These are phyloP conservation scores for Groenewaldozyma salmanticensis DNA, from an alignment of 805 yeast genomes.

Conservation along the genomic window DNA sequence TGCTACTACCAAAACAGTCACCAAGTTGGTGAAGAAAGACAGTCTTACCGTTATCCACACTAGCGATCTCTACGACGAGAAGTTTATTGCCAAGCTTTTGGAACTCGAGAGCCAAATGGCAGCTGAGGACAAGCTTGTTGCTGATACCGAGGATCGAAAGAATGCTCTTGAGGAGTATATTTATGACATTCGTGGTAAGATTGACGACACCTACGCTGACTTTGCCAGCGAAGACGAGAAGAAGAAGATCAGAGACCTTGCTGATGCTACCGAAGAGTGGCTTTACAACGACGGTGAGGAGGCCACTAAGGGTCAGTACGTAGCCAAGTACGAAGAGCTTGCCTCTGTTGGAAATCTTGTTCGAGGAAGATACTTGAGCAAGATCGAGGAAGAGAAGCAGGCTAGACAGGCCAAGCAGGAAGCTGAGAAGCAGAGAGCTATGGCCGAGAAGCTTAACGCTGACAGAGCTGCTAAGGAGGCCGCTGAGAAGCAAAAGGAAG, in stretches of 20 bases:
- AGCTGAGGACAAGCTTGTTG: constrained; percentile 90
- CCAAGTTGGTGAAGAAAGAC: constrained; percentile 87
- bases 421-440: constrained; percentile 70
- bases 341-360: constrained; percentile 91
- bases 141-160: constrained; percentile 98
- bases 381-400: constrained; percentile 92
- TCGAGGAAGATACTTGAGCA: constrained; percentile 88
- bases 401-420: constrained; percentile 79
- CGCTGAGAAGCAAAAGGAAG: constrained; percentile 21
- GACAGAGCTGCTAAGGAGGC: constrained; percentile 52
- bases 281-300: constrained; percentile 96
- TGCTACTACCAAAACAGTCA: constrained; percentile 75
- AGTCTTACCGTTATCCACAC: constrained; percentile 53
- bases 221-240: constrained; percentile 92
- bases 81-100: constrained; percentile 51
- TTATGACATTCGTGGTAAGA: constrained; percentile 92
- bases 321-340: constrained; percentile 96
- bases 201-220: constrained; percentile 80
- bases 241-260: constrained; percentile 58
- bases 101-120: constrained; percentile 81
- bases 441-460: constrained; percentile 78
- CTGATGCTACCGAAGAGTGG: constrained; percentile 93
- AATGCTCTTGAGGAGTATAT: constrained; percentile 98
- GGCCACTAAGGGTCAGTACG: constrained; percentile 89
- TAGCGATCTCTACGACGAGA: constrained; percentile 48